Percentiles rank a stretch among this genome's conserved stretches.
These are phyloP conservation scores for Malus fusca DNA, from an alignment of 306 rosid species.

Conservation along the genomic window DNA sequence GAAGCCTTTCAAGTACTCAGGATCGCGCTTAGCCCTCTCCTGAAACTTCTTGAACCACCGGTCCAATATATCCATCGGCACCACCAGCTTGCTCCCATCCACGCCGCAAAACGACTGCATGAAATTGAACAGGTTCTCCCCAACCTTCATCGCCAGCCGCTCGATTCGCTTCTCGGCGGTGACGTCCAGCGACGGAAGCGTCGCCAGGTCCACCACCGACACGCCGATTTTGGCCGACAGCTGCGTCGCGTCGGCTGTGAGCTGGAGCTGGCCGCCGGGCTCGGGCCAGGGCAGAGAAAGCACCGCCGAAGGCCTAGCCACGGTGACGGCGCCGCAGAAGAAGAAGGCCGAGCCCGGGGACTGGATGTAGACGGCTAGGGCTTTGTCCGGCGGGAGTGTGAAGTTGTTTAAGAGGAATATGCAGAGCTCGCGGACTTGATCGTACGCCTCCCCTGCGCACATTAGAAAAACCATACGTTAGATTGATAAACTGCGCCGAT, in stretches of 20 bases:
- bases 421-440: constrained; percentile 68
- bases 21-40: constrained; percentile 78
- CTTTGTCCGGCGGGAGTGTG: constrained; percentile 87
- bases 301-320: constrained; percentile 77
- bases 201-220: constrained; percentile 78
- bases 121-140: constrained; percentile 83
- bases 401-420: constrained; percentile 70
- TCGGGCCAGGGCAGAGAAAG: constrained; percentile 70
- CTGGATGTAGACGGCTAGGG: constrained; percentile 80
- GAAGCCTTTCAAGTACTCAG: constrained; percentile 71
- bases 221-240: constrained; percentile 86
- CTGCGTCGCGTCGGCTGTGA: constrained; percentile 53
- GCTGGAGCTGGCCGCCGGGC: constrained; percentile 55
- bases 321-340: constrained; percentile 70
- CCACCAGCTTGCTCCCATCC: constrained; percentile 75
- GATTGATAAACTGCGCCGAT: neutral
- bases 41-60: constrained; percentile 91
- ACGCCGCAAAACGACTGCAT: constrained; percentile 93
- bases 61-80: constrained; percentile 89
- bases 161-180: constrained; percentile 61
- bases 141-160: constrained; percentile 70
- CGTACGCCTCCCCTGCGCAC: constrained; percentile 69
- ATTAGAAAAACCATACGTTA: constrained; percentile 1
- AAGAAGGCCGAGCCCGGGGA: constrained; percentile 80
- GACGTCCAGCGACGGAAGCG: constrained; percentile 75